Evolutionary conservation across 768 basidiomycete species (phyloP), one percentile per base, ranked within the genome.

Genomic region (Tulasnella sp.): DNA sequence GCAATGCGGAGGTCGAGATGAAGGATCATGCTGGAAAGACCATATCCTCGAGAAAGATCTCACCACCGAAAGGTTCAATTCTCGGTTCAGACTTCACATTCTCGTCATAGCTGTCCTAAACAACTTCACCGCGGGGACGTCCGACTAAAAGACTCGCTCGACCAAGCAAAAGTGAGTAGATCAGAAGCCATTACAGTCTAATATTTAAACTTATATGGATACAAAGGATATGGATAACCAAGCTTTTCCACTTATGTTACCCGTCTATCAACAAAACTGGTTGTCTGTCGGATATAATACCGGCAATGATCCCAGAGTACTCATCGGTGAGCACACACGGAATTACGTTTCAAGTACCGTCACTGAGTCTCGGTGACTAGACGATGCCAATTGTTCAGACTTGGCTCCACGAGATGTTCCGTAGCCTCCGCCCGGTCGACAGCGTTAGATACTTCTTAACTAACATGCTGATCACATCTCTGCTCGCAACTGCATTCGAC

Each of bases 391-490:
- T 73, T 45, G 40, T 49, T 14, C 40, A 52, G 72, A 3, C 22
- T 22, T 73, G 72, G 72, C 39, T 73, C 42, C 39, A 73, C 12
- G 72, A 73, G 52, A 25, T 49, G 14, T 49, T 73, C 39, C 29
- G 42, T n/a, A 49, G 49, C 49, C 49, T 49, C 22, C 49, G 49
- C 0, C 49, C 49, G n/a, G 2, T n/a, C 1, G 22, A n/a, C 15
- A 3, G 17, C 6, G 34, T 36, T 19, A 39, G 22, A 19, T 42
- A 71, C 39, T 42, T 49, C 39, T 52, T 73, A 7, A 52, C 1
- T 36, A 52, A 73, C 49, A 37, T 73, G 42, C 42, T 73, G 0
- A 73, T 73, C 3, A 36, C 72, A 11, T 36, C 39, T 22, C 40
- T 73, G 12, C 29, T 73, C 7, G 49, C 49, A 7, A 36, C 72